A percentile compares a stretch with the other conserved stretches of the same genome.
Evolutionary conservation across 768 basidiomycete genomes (phyloP).

Genomic region (Hysterangium stoloniferum): DNA sequence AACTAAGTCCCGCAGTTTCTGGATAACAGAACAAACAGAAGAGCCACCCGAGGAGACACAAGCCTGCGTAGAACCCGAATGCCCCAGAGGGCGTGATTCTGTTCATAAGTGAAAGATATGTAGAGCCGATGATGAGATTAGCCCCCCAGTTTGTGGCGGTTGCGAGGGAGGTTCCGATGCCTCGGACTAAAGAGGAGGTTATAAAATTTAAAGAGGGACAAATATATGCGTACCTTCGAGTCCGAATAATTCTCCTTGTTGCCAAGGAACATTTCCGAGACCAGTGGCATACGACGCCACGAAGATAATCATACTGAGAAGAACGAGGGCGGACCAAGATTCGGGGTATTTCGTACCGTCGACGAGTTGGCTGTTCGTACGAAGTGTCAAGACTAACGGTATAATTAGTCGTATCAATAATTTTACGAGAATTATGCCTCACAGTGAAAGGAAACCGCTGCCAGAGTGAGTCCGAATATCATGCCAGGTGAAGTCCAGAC

Average conservation of each 20-base stretch:
- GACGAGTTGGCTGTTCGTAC: conserved; percentile 53
- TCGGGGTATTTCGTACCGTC: conserved; percentile 50
- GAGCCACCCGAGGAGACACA: conserved; percentile 61
- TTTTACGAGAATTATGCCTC: conserved; percentile 20
- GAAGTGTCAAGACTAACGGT: conserved; percentile 40
- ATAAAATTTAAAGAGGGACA: not conserved
- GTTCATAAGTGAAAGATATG: conserved; percentile 74
- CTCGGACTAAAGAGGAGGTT: conserved; percentile 41
- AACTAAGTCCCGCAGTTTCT: conserved; percentile 67
- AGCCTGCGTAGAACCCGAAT: conserved; percentile 68
- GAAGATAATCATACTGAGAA: conserved; percentile 78
- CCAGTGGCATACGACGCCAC: conserved; percentile 78
- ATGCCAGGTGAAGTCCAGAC: conserved; percentile 65
- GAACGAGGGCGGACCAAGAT: conserved; percentile 58
- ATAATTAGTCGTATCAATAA: not conserved
- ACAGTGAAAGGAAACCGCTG: conserved; percentile 62
- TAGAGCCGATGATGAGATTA: conserved; percentile 71
- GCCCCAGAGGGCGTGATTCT: conserved; percentile 67
- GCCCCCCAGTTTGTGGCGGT: conserved; percentile 75
- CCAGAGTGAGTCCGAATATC: conserved; percentile 56
- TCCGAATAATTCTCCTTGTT: conserved; percentile 77
- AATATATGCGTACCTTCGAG: conserved; percentile 46
- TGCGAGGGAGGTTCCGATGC: conserved; percentile 66
- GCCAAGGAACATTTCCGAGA: conserved; percentile 79
- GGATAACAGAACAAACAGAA: conserved; percentile 70